Conservation (phyloP, 2,329 filamentous ascomycete genomes). For the Alternaria ethzedia region DNA sequence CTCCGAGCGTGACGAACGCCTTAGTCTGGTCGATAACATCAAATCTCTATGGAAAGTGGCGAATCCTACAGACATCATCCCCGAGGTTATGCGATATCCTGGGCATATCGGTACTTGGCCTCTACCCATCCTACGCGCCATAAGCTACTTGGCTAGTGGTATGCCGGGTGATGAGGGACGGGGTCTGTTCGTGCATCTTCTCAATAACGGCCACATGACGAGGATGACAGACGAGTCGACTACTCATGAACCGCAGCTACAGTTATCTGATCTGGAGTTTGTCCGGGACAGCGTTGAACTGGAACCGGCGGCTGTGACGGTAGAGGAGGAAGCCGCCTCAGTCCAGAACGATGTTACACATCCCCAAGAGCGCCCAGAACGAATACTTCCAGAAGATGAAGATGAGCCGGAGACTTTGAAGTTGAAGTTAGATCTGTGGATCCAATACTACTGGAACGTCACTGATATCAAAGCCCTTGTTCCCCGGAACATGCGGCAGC, state of each 20-base stretch:
- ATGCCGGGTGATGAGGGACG: background rate
- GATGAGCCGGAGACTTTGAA: background rate
- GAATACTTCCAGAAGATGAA: background rate
- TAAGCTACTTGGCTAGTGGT: background rate
- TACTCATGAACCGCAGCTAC: background rate
- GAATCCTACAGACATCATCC: background rate
- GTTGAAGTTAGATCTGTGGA: background rate
- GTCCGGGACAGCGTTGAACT: background rate
- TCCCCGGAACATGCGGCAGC: background rate
- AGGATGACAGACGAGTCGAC: background rate
- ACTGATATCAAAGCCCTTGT: background rate
- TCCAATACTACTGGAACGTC: background rate
- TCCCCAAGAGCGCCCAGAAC: background rate
- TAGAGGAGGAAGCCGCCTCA: background rate
- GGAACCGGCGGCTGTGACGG: background rate
- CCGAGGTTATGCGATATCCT: background rate
- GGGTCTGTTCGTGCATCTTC: background rate
- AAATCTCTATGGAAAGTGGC: background rate
- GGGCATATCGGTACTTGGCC: background rate
- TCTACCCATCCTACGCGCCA: background rate
- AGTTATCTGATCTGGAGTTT: background rate
- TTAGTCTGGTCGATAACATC: background rate
- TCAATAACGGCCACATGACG: fast-evolving
- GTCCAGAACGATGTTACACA: background rate
- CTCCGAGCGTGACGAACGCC: no score